Evolutionary conservation across 2,329 filamentous ascomycete species (phyloP).

Genomic region (Cladophialophora exuberans): DNA sequence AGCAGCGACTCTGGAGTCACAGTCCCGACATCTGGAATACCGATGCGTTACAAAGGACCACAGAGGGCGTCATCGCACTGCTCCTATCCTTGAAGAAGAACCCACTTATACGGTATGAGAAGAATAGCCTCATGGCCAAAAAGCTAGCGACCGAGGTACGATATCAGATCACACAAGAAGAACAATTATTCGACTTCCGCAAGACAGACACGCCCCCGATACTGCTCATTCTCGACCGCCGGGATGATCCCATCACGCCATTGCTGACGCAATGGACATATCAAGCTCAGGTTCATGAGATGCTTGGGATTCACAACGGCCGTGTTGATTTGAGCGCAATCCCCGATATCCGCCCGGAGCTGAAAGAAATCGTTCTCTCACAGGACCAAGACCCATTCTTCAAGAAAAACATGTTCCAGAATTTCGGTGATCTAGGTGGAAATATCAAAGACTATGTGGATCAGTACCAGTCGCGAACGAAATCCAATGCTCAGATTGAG

Average conservation of each 20-base stretch:
- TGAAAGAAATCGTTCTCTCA: conserved; percentile 92
- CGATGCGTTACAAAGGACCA: conserved; percentile 81
- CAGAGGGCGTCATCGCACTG: conserved; percentile 83
- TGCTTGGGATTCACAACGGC: conserved; percentile 93
- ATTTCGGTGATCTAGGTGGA: conserved; percentile 92
- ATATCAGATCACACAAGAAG: conserved; percentile 92
- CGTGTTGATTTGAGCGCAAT: conserved; percentile 83
- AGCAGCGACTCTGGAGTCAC: conserved; percentile 77
- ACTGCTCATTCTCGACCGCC: conserved; percentile 82
- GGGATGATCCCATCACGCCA: conserved; percentile 93
- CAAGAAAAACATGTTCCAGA: conserved; percentile 98
- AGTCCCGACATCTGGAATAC: conserved; percentile 88
- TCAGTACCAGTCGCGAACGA: conserved; percentile 97
- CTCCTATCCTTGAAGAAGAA: conserved; percentile 94
- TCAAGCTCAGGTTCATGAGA: conserved; percentile 98
- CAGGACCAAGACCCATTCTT: conserved; percentile 99
- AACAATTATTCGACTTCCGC: conserved; percentile 94
- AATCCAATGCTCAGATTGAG: conserved; percentile 93
- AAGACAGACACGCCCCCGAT: conserved; percentile 94
- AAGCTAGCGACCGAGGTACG: conserved; percentile 91
- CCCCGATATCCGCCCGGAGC: conserved; percentile 79
- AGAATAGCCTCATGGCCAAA: conserved; percentile 84
- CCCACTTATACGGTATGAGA: conserved; percentile 89
- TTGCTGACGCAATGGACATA: conserved; percentile 98
- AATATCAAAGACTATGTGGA: conserved; percentile 99